These are phyloP conservation scores for Magnusiomyces paraingens DNA, from an alignment of 1,139 yeast genomes.

Conservation along the genomic window DNA sequence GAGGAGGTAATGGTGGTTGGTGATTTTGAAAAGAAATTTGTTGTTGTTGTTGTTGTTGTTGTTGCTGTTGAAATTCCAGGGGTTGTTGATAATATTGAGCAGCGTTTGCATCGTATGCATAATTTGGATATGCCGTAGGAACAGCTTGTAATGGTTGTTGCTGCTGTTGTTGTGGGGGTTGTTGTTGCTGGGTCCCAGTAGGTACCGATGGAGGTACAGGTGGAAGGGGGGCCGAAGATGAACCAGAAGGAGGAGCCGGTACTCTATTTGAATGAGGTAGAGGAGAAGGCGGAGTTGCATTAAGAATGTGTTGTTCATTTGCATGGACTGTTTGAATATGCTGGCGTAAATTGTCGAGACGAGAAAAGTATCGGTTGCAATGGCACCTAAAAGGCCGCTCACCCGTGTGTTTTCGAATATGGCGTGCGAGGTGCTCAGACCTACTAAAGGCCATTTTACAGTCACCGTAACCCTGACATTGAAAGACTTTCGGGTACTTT, in stretches of 20 bases:
- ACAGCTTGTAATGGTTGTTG: not conserved
- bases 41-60: not conserved
- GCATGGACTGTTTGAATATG: slow-evolving; percentile 93
- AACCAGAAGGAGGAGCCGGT: slow-evolving; percentile 16
- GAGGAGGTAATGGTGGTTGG: slow-evolving; percentile 2
- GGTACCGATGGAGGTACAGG: slow-evolving; percentile 8
- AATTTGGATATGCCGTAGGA: not conserved
- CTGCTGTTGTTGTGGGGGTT: not conserved
- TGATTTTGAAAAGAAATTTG: not conserved
- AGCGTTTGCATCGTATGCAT: not conserved
- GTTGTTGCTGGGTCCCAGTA: slow-evolving; percentile 1
- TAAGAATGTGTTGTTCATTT: slow-evolving; percentile 48
- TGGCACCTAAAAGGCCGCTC: slow-evolving; percentile 91
- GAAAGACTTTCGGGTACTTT: slow-evolving; percentile 51
- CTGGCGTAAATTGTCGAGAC: slow-evolving; percentile 84
- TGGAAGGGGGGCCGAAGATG: slow-evolving; percentile 8
- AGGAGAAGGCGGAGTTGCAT: slow-evolving; percentile 28
- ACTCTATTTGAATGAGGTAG: slow-evolving; percentile 27
- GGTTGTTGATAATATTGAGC: not conserved
- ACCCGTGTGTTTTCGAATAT: slow-evolving; percentile 89
- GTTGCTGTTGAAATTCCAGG: not conserved
- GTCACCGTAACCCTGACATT: slow-evolving; percentile 81
- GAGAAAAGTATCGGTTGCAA: slow-evolving; percentile 72
- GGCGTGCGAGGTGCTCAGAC: slow-evolving; percentile 87
- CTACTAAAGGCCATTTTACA: slow-evolving; percentile 86